Percentiles rank a stretch among this genome's conserved stretches.
Evolutionary conservation across 2,329 filamentous ascomycete genomes (phyloP).

Genomic region (Fusarium oxysporum): DNA sequence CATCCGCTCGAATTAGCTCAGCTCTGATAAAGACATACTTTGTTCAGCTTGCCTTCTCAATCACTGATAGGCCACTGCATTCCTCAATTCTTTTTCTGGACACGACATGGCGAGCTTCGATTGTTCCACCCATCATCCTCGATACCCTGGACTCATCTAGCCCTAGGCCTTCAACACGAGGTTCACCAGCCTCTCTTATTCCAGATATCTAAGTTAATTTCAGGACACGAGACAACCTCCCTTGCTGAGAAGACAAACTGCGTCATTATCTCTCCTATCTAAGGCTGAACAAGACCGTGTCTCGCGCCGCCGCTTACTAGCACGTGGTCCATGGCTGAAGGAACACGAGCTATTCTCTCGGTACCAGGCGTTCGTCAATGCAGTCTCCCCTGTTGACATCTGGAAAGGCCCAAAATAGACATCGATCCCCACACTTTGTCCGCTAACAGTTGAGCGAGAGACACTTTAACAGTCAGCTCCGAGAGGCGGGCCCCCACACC

Average conservation of each 20-base stretch:
- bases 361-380: conserved; percentile 30
- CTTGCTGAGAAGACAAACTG: conserved; percentile 10
- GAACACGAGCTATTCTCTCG: conserved; percentile 37
- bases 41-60: neutral
- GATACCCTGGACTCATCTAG: conserved; percentile 20
- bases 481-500: conserved; percentile 31
- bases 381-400: conserved; percentile 35
- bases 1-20: neutral
- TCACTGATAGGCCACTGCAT: neutral
- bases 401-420: conserved; percentile 41
- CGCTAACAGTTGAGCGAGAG: conserved; percentile 23
- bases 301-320: conserved; percentile 21
- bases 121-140: conserved; percentile 5
- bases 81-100: conserved; percentile 30
- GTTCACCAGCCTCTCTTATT: conserved; percentile 15
- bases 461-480: conserved; percentile 25
- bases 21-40: neutral
- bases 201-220: conserved; percentile 20
- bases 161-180: conserved; percentile 28
- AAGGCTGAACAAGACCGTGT: conserved; percentile 34
- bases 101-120: conserved; percentile 9
- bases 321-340: conserved; percentile 32
- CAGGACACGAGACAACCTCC: conserved; percentile 24
- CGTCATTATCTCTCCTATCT: conserved; percentile 18
- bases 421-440: conserved; percentile 34